These are phyloP conservation scores for Neonectria ditissima DNA, from an alignment of 2,329 filamentous ascomycete species.

Conservation along the genomic window DNA sequence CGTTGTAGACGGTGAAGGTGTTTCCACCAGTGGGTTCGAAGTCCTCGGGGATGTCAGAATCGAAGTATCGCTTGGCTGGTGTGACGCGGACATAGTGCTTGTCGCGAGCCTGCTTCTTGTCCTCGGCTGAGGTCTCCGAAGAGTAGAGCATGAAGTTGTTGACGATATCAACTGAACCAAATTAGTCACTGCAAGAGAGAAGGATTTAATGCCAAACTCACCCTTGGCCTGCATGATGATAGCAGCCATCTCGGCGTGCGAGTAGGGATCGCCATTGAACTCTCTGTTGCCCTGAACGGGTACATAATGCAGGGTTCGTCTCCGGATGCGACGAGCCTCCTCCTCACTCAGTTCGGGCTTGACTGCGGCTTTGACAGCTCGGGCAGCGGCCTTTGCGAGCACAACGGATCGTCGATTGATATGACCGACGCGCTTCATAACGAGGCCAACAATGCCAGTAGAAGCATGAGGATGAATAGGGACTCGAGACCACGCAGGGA, in stretches of 20 bases:
- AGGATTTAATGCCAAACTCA: conserved; percentile 29
- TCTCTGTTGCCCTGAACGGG: neutral
- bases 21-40: conserved; percentile 42
- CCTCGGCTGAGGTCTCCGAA: conserved; percentile 24
- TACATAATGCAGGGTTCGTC: conserved; percentile 9
- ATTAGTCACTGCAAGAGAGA: conserved; percentile 30
- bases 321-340: conserved; percentile 26
- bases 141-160: conserved; percentile 39
- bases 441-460: conserved; percentile 39
- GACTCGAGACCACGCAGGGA: conserved; percentile 49
- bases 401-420: conserved; percentile 13
- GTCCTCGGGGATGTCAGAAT: conserved; percentile 27
- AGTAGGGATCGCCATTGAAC: conserved; percentile 21
- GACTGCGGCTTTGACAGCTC: neutral
- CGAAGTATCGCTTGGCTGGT: conserved; percentile 47
- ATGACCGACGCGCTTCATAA: conserved; percentile 51
- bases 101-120: conserved; percentile 22
- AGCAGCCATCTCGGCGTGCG: conserved; percentile 27
- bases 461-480: conserved; percentile 42
- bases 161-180: conserved; percentile 40
- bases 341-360: conserved; percentile 25
- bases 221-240: conserved; percentile 47
- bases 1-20: conserved; percentile 41
- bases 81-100: conserved; percentile 31
- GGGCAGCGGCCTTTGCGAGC: neutral